These are phyloP conservation scores for Chaetomiaceae sp. DNA, from an alignment of 2,329 filamentous ascomycete genomes.

Conservation along the genomic window DNA sequence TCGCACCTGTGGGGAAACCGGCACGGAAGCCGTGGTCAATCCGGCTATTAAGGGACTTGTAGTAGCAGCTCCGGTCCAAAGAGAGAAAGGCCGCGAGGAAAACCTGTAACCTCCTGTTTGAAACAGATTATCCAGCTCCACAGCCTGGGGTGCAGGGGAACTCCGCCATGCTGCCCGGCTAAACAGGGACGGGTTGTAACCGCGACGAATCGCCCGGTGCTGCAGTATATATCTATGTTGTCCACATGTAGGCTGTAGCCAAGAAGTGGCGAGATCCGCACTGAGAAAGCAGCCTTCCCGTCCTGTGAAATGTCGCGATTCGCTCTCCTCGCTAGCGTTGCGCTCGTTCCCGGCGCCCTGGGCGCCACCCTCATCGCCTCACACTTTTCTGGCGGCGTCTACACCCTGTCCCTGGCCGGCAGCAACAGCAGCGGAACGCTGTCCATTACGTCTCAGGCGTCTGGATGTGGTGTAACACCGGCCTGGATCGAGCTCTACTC, in stretches of 20 bases:
- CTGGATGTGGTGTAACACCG: conserved; percentile 22
- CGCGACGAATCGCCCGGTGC: background rate
- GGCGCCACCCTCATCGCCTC: conserved; percentile 22
- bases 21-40: no score
- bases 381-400: conserved; percentile 20
- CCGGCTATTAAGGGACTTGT: background rate
- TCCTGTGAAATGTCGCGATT: conserved; percentile 21
- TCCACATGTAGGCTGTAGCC: no score
- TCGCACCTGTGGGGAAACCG: no score
- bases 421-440: conserved; percentile 18
- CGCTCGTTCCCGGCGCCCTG: conserved; percentile 13
- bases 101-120: background rate
- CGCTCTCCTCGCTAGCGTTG: conserved; percentile 14
- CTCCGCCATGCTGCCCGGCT: conserved; percentile 6
- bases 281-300: no score
- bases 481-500: conserved; percentile 22
- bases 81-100: background rate
- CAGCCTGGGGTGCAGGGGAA: background rate
- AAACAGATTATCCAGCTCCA: background rate
- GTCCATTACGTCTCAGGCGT: conserved; percentile 19
- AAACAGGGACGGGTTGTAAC: background rate
- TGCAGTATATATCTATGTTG: background rate
- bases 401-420: conserved; percentile 18
- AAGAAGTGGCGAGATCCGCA: no score
- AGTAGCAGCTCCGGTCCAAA: background rate